phyloP scores from a whole-genome alignment of 441 rosid genomes.

The Codiaeum variegatum region DNA sequence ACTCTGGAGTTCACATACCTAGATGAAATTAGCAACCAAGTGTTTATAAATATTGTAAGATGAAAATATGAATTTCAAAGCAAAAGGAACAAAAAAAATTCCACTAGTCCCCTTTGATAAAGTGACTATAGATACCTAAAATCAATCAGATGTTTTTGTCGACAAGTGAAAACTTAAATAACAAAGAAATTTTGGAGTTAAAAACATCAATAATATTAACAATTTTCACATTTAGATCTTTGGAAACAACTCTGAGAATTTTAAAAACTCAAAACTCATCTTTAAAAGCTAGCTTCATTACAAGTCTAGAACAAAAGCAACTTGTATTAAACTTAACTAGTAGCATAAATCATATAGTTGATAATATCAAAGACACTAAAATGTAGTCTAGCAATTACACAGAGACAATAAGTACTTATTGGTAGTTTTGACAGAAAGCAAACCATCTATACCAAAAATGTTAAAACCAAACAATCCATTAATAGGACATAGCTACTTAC shows the following conservation, averaged over 20 bases:
- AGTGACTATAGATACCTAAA: constrained; percentile 59
- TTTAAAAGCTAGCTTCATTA: background rate
- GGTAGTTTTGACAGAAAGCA: constrained; percentile 70
- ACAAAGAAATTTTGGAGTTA: background rate
- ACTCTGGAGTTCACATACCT: constrained; percentile 75
- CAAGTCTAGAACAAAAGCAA: background rate
- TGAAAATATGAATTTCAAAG: background rate
- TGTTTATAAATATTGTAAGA: constrained; percentile 6
- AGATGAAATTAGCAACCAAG: constrained; percentile 12
- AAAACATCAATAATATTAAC: background rate
- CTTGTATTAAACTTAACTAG: background rate
- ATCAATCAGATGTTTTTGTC: constrained; percentile 58
- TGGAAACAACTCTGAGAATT: background rate
- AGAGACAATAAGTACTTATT: constrained; percentile 34
- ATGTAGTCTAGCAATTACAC: background rate
- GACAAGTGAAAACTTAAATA: constrained; percentile 63
- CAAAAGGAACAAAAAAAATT: constrained; percentile 1
- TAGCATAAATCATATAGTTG: constrained; percentile 2
- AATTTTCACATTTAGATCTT: background rate
- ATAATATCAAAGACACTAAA: background rate
- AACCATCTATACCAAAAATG: constrained; percentile 63
- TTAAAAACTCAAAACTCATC: background rate
- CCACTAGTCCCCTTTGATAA: constrained; percentile 53
- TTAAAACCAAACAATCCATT: constrained; percentile 12
- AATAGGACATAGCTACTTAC: background rate